phyloP scores from a whole-genome alignment of 306 rosid genomes.

The Psophocarpus tetragonolobus region DNA sequence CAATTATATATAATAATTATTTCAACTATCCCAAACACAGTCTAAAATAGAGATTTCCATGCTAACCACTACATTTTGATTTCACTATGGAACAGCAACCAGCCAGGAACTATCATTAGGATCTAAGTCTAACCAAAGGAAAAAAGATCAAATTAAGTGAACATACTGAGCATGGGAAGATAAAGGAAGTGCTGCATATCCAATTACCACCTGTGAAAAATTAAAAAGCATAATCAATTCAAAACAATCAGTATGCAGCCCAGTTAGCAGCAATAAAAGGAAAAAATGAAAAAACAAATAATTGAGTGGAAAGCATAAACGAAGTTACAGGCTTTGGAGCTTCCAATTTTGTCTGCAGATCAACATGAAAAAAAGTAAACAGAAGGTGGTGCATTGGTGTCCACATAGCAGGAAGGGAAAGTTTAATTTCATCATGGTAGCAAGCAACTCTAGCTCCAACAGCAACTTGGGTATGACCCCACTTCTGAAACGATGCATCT shows the following conservation, averaged over 20 bases:
- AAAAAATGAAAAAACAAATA: slow-evolving; percentile 21
- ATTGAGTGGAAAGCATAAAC: slow-evolving; percentile 23
- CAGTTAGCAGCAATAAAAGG: slow-evolving; percentile 10
- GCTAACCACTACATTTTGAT: slow-evolving; percentile 5
- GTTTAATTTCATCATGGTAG: slow-evolving; percentile 94
- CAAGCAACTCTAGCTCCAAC: slow-evolving; percentile 76
- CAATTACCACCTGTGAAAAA: slow-evolving; percentile 76
- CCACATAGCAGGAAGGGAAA: slow-evolving; percentile 96
- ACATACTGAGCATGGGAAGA: slow-evolving; percentile 95
- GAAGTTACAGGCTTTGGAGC: slow-evolving; percentile 89
- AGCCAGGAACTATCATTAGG: neutral
- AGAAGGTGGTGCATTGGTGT: slow-evolving; percentile 88
- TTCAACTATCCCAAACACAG: too few species aligned
- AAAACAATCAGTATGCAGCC: slow-evolving; percentile 26
- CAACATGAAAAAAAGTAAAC: slow-evolving; percentile 87
- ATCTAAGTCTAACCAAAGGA: slow-evolving; percentile 19
- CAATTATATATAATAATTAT: too few species aligned
- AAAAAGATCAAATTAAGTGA: slow-evolving; percentile 34
- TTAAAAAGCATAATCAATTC: slow-evolving; percentile 36
- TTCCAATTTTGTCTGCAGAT: slow-evolving; percentile 91
- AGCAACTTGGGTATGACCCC: slow-evolving; percentile 89
- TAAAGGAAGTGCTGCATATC: slow-evolving; percentile 89
- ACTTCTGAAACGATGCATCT: slow-evolving; percentile 66
- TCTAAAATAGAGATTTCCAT: slow-evolving; percentile 1
- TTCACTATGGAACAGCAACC: slow-evolving; percentile 17